Conservation (phyloP, 371 early-diverging fungal species). For the Mortierella sp. region DNA sequence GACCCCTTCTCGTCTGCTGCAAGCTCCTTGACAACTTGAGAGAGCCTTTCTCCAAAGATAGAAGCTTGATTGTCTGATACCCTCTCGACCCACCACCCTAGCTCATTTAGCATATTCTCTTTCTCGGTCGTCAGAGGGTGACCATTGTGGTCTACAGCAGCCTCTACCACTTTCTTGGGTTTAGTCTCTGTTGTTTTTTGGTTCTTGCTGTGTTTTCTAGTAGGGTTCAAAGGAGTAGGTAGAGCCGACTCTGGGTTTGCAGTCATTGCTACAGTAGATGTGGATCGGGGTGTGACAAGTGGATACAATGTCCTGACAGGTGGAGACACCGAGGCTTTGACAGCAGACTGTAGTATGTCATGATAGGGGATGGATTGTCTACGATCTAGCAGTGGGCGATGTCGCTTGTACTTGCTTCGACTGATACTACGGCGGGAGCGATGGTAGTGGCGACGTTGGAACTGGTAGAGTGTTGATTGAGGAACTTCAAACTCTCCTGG, state of each 20-base stretch:
- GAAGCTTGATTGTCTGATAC: background rate
- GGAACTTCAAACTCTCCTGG: background rate
- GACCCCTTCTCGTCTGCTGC: background rate
- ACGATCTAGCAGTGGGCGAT: background rate
- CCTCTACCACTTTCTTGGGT: background rate
- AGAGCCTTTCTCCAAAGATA: background rate
- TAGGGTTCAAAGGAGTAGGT: background rate
- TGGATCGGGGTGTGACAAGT: background rate
- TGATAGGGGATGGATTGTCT: constrained; percentile 1
- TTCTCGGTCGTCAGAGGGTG: background rate
- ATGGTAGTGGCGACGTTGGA: background rate
- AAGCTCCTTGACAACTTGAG: background rate
- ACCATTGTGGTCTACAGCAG: background rate
- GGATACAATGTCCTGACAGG: background rate
- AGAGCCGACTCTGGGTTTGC: background rate
- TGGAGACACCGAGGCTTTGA: background rate
- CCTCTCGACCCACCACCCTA: background rate
- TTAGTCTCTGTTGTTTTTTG: background rate
- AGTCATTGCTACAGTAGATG: background rate
- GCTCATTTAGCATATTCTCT: background rate
- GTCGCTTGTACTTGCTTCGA: background rate
- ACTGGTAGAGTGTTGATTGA: background rate
- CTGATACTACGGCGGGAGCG: background rate
- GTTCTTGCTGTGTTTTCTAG: background rate
- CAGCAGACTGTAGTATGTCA: background rate